Percentiles rank a stretch among this genome's conserved stretches.
These are phyloP conservation scores for Gonium pectorale DNA, from an alignment of 139 green algal genomes.

Conservation along the genomic window DNA sequence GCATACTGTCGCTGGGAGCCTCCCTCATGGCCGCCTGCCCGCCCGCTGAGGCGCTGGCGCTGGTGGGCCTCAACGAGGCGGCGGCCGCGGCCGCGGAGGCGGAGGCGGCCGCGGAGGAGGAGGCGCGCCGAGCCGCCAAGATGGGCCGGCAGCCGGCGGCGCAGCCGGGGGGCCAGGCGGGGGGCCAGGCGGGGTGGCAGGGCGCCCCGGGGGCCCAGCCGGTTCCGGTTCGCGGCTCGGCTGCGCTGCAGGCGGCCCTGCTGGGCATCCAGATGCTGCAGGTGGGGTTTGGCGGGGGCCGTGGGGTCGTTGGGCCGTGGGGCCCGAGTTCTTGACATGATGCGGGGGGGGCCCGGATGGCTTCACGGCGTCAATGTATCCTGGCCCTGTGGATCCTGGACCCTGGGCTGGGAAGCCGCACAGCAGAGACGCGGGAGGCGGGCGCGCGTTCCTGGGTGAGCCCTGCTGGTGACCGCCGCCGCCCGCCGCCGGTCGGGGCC, in stretches of 20 bases:
- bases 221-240: neutral
- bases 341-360: no score
- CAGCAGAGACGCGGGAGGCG: no score
- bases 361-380: no score
- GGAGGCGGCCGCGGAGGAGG: neutral
- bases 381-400: no score
- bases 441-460: no score
- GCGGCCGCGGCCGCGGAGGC: slow-evolving; percentile 13
- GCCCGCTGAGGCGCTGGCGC: slow-evolving; percentile 35
- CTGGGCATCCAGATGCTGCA: slow-evolving; percentile 55
- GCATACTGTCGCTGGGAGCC: slow-evolving; percentile 40
- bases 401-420: no score
- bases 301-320: neutral
- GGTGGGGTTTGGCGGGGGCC: neutral
- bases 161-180: neutral
- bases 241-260: slow-evolving; percentile 17
- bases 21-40: slow-evolving; percentile 35
- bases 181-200: neutral
- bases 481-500: no score
- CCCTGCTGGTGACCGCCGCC: no score
- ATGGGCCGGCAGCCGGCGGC: neutral
- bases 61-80: slow-evolving; percentile 36
- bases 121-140: neutral
- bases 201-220: neutral
- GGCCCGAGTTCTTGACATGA: neutral